Conservation (phyloP, 108 stramenopile species). For the Asterionellopsis glacialis region DNA sequence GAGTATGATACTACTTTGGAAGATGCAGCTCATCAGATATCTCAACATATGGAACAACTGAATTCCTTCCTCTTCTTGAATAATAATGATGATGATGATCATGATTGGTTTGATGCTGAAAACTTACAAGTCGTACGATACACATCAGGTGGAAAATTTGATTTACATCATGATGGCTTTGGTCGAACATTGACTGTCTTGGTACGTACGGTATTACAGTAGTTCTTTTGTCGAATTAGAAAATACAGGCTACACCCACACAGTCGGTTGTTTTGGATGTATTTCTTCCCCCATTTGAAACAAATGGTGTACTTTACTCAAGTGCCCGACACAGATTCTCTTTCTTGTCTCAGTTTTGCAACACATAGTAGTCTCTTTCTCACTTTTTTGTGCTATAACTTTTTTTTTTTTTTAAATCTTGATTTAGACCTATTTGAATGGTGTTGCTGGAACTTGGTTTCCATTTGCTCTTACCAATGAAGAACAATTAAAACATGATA, state of each 20-base stretch:
- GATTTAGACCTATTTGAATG: conserved; percentile 31
- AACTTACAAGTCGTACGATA: conserved; percentile 43
- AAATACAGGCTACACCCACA: no score
- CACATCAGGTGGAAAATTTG: conserved; percentile 26
- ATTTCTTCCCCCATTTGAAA: no score
- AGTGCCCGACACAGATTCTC: no score
- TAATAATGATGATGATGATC: neutral
- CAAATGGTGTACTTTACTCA: no score
- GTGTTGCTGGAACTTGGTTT: conserved; percentile 50
- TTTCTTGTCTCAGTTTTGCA: no score
- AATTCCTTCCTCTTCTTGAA: conserved; percentile 4
- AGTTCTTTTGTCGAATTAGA: no score
- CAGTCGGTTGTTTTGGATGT: no score
- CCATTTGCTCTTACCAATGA: conserved; percentile 25
- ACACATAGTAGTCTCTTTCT: no score
- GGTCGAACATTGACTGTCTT: conserved; percentile 37
- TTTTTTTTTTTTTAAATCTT: no score
- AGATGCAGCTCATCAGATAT: conserved; percentile 12
- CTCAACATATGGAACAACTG: conserved; percentile 11
- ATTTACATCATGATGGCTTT: conserved; percentile 39
- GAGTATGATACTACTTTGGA: neutral
- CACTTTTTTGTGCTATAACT: no score
- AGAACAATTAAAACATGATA: neutral
- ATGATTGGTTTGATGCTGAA: conserved; percentile 16
- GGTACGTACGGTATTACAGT: neutral